phyloP scores from a whole-genome alignment of 345 rosid species.

The Dimocarpus longan region DNA sequence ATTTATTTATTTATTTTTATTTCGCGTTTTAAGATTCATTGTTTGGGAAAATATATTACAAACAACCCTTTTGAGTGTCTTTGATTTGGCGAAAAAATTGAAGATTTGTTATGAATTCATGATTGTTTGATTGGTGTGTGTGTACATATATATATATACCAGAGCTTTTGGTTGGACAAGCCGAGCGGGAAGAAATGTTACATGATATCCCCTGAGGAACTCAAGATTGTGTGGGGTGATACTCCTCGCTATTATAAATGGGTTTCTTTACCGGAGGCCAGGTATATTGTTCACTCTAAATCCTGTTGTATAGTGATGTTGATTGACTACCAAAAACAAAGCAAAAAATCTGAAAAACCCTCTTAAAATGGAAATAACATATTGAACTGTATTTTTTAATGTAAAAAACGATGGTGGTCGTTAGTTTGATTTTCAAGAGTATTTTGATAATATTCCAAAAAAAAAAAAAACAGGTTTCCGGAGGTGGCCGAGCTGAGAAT shows the following conservation, averaged over 20 bases:
- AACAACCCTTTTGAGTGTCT: not conserved
- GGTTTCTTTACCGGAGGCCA: conserved; percentile 37
- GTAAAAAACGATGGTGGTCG: too few relatives aligned
- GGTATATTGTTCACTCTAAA: conserved; percentile 18
- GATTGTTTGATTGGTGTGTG: not conserved
- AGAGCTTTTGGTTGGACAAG: conserved; percentile 56
- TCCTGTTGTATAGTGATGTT: too few relatives aligned
- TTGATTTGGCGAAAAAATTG: not conserved
- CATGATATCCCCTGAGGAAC: conserved; percentile 57
- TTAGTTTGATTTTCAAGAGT: too few relatives aligned
- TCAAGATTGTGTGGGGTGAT: conserved; percentile 54
- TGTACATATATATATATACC: not conserved
- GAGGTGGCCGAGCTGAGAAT: conserved; percentile 48
- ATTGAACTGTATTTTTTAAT: too few relatives aligned
- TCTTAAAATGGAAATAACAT: too few relatives aligned
- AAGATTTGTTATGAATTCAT: not conserved
- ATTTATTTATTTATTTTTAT: too few relatives aligned
- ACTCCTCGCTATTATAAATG: conserved; percentile 55
- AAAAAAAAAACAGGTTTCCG: conserved; percentile 3
- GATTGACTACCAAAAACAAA: too few relatives aligned
- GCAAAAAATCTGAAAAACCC: too few relatives aligned
- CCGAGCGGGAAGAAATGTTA: conserved; percentile 57
- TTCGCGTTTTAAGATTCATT: too few relatives aligned
- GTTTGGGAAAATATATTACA: too few relatives aligned
- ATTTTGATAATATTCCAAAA: too few relatives aligned